Conservation (phyloP, 257 asterid genomes). For the Rhazya stricta region DNA sequence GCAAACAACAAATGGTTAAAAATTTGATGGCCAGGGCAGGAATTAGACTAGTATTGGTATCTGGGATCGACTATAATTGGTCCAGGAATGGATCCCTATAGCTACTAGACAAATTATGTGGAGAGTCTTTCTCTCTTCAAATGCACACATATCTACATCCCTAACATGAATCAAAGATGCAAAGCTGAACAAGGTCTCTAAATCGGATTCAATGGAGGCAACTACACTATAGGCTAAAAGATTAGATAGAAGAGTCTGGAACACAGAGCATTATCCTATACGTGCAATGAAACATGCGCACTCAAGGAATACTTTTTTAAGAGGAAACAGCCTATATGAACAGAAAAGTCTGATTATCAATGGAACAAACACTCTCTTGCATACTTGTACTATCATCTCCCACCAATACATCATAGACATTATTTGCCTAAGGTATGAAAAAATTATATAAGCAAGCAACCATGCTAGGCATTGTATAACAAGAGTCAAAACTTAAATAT, state of each 20-base stretch:
- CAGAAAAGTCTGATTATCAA: background rate
- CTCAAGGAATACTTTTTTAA: background rate
- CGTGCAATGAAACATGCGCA: background rate
- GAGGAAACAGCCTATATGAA: background rate
- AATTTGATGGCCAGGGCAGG: background rate
- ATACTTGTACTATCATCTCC: background rate
- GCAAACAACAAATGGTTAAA: background rate
- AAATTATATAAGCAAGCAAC: background rate
- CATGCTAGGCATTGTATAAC: background rate
- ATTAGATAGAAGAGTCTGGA: background rate
- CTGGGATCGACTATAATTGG: background rate
- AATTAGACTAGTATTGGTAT: background rate
- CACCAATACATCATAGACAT: background rate
- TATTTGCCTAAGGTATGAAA: background rate
- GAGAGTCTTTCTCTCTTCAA: background rate
- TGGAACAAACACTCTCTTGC: background rate
- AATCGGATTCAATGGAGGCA: background rate
- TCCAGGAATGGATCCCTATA: background rate
- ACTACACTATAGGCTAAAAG: background rate
- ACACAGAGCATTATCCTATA: background rate
- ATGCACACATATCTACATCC: background rate
- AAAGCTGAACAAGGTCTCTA: background rate
- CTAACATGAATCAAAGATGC: conserved; percentile 2
- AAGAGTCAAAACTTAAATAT: background rate
- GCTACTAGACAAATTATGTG: background rate